Conservation (phyloP, 179 eudicot species). For the Heliamphora pulchella region DNA sequence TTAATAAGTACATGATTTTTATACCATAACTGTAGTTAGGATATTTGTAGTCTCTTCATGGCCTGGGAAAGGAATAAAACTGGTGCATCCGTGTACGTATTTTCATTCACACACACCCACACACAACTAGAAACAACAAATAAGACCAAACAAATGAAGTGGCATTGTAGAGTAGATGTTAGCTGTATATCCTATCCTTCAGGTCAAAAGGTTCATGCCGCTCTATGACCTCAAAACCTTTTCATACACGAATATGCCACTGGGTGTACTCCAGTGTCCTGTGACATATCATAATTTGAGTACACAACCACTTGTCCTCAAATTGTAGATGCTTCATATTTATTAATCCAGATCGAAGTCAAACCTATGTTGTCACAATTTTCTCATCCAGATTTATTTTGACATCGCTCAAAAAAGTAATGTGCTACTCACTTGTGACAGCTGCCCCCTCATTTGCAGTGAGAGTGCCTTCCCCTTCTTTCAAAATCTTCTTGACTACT, state of each 20-base stretch:
- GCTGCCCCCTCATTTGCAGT: slow-evolving; percentile 52
- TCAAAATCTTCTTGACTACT: slow-evolving; percentile 51
- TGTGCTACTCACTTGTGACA: slow-evolving; percentile 43
- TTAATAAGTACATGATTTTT: neutral
- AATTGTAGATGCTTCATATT: neutral
- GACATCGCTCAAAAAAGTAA: neutral
- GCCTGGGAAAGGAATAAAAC: neutral
- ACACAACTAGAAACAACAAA: no score
- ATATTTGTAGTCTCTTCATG: neutral
- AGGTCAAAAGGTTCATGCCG: no score
- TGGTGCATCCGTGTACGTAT: no score
- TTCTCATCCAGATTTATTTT: neutral
- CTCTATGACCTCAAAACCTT: neutral
- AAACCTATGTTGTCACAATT: neutral
- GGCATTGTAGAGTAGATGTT: no score
- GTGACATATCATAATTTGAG: neutral
- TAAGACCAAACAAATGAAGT: no score
- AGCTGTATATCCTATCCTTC: no score
- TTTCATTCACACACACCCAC: no score
- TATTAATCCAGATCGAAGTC: no score
- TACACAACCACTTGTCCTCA: neutral
- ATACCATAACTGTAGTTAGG: neutral
- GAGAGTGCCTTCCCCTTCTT: slow-evolving; percentile 47
- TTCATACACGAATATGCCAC: neutral
- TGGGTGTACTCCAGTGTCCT: neutral